These are phyloP conservation scores for Zoysia japonica DNA, from an alignment of 176 grass and related monocot species.

Conservation along the genomic window DNA sequence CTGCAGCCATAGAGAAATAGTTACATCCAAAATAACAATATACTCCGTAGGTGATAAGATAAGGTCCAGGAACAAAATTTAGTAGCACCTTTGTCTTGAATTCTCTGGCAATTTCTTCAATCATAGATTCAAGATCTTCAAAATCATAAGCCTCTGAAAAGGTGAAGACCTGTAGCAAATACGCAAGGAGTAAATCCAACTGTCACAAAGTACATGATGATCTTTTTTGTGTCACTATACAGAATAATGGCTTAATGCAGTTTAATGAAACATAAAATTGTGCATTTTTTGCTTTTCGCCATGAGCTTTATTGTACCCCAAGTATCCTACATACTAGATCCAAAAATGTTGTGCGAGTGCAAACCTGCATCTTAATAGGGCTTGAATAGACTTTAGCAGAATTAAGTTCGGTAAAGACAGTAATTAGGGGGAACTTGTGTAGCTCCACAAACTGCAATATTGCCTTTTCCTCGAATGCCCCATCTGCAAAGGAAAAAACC, in stretches of 20 bases:
- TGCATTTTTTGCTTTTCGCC: neutral
- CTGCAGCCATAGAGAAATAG: constrained; percentile 43
- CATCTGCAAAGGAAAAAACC: constrained; percentile 50
- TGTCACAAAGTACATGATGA: neutral
- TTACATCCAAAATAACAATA: constrained; percentile 28
- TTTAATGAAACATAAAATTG: neutral
- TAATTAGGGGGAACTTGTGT: constrained; percentile 88
- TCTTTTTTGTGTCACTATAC: neutral
- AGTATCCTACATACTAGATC: neutral
- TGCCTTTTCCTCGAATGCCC: constrained; percentile 66
- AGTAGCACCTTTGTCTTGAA: constrained; percentile 83
- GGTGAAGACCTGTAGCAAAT: constrained; percentile 68
- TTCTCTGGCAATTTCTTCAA: constrained; percentile 71
- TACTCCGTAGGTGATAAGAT: neutral
- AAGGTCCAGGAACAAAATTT: constrained; percentile 18
- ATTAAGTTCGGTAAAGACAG: constrained; percentile 76
- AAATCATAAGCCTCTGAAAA: constrained; percentile 85
- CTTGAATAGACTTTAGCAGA: constrained; percentile 90
- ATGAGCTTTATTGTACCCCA: too few relatives aligned
- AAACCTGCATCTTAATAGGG: constrained; percentile 89
- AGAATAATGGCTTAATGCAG: constrained; percentile 7
- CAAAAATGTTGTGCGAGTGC: neutral
- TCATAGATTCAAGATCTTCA: constrained; percentile 56
- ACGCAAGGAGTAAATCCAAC: constrained; percentile 38
- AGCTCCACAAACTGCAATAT: constrained; percentile 81